Base-by-base conservation (phyloP, 805 yeast genomes). In the Zygosaccharomyces bailii region DNA sequence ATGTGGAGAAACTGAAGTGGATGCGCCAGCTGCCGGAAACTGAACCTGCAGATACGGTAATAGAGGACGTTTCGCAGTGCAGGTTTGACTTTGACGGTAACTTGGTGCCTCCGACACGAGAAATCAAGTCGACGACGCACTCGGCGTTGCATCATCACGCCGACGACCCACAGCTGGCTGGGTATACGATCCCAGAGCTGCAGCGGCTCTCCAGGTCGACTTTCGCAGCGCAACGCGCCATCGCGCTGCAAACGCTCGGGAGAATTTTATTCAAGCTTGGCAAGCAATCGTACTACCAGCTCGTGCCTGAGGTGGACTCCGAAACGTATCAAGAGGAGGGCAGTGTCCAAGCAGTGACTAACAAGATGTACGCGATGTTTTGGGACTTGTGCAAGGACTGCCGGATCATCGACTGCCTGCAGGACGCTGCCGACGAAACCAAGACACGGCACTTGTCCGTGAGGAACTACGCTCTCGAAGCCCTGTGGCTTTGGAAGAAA, bases 71-170 rank as follows among this genome's bases (percentile, higher is more conserved):
- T 4, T 64, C 83, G 4, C 88, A 85, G 42, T 69, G 91, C 60
- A 70, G 99, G 50, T 93, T 93, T 59, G 97, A 91, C 58, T 89
- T 93, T 65, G 72, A 79, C 40, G 99, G 97, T 8, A 72, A 86
- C 53, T 63, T 93, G 48, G 71, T 93, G 3, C 71, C 81, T 5
- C 83, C 84, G 4, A 63, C 71, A 0, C 72, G 79, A 39, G 70
- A 79, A 23, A 62, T 67, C 11, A 46, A 66, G 1, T 63, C 78
- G 5, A 79, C 84, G 2, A 72, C 82, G 0, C 69, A 72, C 31
- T 60, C 75, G 31, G 99, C 96, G 0, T 73, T 93, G 19, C 96
- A 88, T 57, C 98, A 93, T 61, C 99, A 93, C 64, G 76, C 96
- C 0, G 87, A 84, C 8, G 80, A 84, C 38, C 96, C 98, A 0